Evolutionary conservation across 2,329 filamentous ascomycete species (phyloP), one percentile per base, ranked within the genome.

Genomic region (Colletotrichum tamarilloi): DNA sequence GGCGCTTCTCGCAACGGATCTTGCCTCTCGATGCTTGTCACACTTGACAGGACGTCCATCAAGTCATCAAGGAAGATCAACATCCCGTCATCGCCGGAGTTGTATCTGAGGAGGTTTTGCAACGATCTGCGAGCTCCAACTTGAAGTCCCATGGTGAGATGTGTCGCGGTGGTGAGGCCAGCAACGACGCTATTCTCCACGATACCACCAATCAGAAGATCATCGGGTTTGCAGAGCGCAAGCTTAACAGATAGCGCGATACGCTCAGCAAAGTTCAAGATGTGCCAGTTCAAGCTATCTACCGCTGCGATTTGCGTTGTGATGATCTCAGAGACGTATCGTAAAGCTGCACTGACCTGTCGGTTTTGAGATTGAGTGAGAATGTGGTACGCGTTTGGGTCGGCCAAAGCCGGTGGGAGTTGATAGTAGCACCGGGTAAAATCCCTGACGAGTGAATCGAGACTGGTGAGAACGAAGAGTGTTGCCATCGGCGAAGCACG

Each of bases 351-450:
- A 22, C 76, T 74, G 1, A 81, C 63, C 52, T 78, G 77, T 64
- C 78, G 76, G 52, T 79, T 81, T 62, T 82, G 80, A 2, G 70
- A 71, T 62, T 82, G 80, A 5, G 80, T 81, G 32, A 82, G 75
- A 22, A 81, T 81, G 53, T 81, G 80, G 55, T 80, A 81, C 0
- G 81, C 76, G 1, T 77, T 79, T 0, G 80, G 81, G 68, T 82
- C 80, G 1, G 78, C 74, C 3, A 77, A 68, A 19, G 74, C 78
- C 2, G 81, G 80, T 0, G 80, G 81, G 28, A 82, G 73, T 58
- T 82, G 80, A 53, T 82, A 82, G 69, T 80, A 81, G 60, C 77
- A 79, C 14, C 80, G 77, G 2, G 81, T 82, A n/a, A 82, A 79
- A 59, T 81, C 80, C 22, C 79, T 71, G 1, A 81, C 74, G 3